phyloP scores from a whole-genome alignment of 208 protist genomes.

The Kentomonas sorsogonicus region DNA sequence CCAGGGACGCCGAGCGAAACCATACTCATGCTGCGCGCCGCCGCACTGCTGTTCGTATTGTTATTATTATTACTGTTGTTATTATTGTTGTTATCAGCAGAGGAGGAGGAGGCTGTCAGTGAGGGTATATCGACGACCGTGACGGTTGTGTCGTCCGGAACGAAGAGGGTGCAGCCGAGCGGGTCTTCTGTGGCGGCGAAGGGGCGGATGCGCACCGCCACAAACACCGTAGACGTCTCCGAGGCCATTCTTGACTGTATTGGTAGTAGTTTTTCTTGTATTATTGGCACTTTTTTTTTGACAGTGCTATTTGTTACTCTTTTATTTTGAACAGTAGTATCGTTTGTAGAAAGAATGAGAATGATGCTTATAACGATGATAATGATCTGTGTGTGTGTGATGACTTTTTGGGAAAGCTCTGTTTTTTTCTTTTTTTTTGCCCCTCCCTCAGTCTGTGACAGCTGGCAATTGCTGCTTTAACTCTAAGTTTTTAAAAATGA shows the following conservation, averaged over 20 bases:
- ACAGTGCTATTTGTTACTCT: too few species aligned
- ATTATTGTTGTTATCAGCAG: neutral
- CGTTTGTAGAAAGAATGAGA: too few species aligned
- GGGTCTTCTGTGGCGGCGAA: conserved; percentile 57
- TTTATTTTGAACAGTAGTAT: too few species aligned
- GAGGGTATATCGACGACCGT: conserved; percentile 45
- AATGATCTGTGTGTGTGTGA: too few species aligned
- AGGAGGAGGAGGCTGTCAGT: conserved; percentile 7
- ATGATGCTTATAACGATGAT: too few species aligned
- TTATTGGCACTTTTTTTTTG: conserved; percentile 5
- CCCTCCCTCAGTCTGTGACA: too few species aligned
- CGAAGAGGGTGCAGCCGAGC: conserved; percentile 45
- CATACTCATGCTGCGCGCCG: too few species aligned
- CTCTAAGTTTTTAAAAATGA: too few species aligned
- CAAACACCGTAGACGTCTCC: conserved; percentile 65
- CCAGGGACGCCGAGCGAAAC: too few species aligned
- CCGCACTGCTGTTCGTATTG: neutral
- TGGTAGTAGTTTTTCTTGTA: neutral
- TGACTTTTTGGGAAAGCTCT: too few species aligned
- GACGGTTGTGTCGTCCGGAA: conserved; percentile 44
- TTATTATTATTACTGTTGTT: neutral
- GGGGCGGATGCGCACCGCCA: conserved; percentile 68
- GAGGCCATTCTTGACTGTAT: conserved; percentile 30
- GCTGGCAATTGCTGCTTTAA: too few species aligned
- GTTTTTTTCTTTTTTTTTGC: too few species aligned